Conservation (phyloP, 345 rosid genomes). For the Eucalyptus curtisii region DNA sequence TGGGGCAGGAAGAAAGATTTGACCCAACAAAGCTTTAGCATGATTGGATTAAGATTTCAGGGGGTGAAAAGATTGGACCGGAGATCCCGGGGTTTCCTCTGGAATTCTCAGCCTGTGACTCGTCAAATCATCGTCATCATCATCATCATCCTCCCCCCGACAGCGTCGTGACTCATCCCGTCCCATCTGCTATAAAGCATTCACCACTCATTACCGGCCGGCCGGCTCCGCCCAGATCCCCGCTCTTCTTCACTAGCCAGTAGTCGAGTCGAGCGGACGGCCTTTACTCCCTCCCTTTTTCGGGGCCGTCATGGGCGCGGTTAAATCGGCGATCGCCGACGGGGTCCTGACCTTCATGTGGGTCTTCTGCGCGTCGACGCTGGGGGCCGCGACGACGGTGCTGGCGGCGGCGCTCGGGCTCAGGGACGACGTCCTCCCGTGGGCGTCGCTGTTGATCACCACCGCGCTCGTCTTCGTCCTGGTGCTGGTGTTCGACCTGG, state of each 20-base stretch:
- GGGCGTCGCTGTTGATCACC: conserved; percentile 17
- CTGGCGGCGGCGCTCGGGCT: conserved; percentile 40
- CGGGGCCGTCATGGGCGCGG: conserved; percentile 36
- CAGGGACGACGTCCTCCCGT: conserved; percentile 23
- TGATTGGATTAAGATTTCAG: not conserved
- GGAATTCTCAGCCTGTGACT: not conserved
- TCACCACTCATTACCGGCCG: not conserved
- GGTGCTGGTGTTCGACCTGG: conserved; percentile 40
- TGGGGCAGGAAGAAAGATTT: not conserved
- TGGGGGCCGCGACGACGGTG: conserved; percentile 43
- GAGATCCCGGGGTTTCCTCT: not conserved
- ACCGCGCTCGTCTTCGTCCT: conserved; percentile 52
- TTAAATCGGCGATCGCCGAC: conserved; percentile 61
- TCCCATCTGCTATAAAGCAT: not conserved
- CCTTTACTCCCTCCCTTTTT: not conserved
- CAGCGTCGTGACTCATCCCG: not conserved
- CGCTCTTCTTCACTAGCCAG: not conserved
- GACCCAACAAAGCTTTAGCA: not conserved
- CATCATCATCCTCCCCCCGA: not conserved
- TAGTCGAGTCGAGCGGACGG: too few species aligned
- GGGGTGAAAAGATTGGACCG: not conserved
- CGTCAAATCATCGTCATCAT: not conserved
- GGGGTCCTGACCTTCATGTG: conserved; percentile 52
- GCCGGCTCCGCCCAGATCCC: not conserved
- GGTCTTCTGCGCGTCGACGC: conserved; percentile 50